Evolutionary conservation across 148 eudicot species (phyloP).

Genomic region (Mesembryanthemum crystallinum): DNA sequence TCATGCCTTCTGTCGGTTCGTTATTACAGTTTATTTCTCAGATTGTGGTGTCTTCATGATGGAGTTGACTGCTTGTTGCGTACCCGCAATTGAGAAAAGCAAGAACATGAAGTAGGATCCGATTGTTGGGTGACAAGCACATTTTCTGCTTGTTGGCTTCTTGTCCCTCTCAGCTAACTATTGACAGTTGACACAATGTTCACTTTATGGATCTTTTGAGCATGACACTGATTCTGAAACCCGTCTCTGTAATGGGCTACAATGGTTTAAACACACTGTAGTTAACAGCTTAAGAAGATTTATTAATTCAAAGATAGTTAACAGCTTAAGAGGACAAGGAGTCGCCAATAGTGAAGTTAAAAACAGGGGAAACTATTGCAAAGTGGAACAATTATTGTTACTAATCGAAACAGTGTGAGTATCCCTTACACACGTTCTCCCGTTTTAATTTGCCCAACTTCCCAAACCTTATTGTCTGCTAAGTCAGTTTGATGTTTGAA

Average conservation of each 20-base stretch:
- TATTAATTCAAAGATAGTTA: no score
- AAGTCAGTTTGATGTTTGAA: no score
- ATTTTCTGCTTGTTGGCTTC: neutral
- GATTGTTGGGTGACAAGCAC: conserved; percentile 7
- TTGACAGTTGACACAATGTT: neutral
- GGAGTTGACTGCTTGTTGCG: neutral
- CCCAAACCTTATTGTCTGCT: no score
- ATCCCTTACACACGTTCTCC: no score
- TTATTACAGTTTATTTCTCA: neutral
- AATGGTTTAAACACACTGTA: neutral
- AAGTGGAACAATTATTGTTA: no score
- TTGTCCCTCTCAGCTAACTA: neutral
- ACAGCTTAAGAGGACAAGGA: no score
- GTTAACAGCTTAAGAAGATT: neutral
- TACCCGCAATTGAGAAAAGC: neutral
- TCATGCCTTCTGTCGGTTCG: neutral
- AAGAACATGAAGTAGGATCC: neutral
- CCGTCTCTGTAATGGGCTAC: neutral
- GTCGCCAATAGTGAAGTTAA: no score
- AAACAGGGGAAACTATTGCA: no score
- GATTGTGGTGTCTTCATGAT: neutral
- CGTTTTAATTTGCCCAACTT: no score
- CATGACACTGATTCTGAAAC: neutral
- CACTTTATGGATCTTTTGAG: neutral
- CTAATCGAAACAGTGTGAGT: no score